Evolutionary conservation across 2,329 filamentous ascomycete species (phyloP).

Genomic region (Emergomyces pasteurianus): DNA sequence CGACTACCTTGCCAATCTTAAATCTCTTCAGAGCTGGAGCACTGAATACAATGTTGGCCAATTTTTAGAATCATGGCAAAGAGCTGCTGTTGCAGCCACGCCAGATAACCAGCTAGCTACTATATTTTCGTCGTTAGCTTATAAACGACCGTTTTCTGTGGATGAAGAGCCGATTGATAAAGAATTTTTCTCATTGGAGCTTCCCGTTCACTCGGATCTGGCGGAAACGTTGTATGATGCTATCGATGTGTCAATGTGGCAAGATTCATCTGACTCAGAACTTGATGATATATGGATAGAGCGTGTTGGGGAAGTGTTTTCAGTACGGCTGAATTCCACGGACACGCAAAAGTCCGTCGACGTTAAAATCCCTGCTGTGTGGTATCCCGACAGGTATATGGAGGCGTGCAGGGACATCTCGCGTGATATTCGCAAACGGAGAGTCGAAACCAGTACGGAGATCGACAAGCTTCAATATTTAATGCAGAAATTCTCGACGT

Average conservation of each 20-base stretch:
- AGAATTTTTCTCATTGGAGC: constrained; percentile 29
- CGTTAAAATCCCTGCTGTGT: constrained; percentile 41
- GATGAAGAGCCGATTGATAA: constrained; percentile 19
- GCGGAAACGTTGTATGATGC: constrained; percentile 42
- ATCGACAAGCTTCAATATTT: constrained; percentile 22
- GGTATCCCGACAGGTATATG: constrained; percentile 51
- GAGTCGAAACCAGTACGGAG: constrained; percentile 23
- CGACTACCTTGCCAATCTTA: constrained; percentile 34
- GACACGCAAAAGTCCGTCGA: constrained; percentile 24
- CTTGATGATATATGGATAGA: constrained; percentile 38
- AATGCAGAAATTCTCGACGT: constrained; percentile 20
- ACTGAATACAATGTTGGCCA: constrained; percentile 21
- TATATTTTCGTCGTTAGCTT: constrained; percentile 36
- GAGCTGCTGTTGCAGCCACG: constrained; percentile 31
- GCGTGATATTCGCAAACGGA: constrained; percentile 33
- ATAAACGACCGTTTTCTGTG: constrained; percentile 23
- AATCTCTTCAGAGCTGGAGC: constrained; percentile 11
- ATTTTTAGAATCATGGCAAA: constrained; percentile 41
- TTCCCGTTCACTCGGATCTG: constrained; percentile 24
- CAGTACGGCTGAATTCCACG: constrained; percentile 32
- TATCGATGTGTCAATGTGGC: constrained; percentile 41
- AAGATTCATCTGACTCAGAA: constrained; percentile 26
- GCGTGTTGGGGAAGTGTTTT: constrained; percentile 43
- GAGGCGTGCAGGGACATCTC: constrained; percentile 38
- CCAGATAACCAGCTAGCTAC: constrained; percentile 32